Percentiles rank a stretch among this genome's conserved stretches.
phyloP scores from a whole-genome alignment of 108 stramenopile species.

The Mediolabrus comicus region DNA sequence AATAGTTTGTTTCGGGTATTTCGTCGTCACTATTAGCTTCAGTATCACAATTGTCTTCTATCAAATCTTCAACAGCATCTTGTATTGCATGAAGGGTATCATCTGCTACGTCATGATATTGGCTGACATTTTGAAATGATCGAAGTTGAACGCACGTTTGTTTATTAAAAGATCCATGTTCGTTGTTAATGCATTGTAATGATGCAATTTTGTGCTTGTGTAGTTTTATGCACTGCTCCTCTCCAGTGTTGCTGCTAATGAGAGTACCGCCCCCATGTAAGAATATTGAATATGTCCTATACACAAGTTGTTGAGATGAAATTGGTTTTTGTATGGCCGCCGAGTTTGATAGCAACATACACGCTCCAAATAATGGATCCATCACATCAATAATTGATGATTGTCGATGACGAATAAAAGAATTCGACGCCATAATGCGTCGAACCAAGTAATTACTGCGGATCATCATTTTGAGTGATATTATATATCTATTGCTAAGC shows the following conservation, averaged over 20 bases:
- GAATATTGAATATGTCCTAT: background rate
- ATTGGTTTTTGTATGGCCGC: background rate
- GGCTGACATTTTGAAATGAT: conserved; percentile 63
- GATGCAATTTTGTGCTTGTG: background rate
- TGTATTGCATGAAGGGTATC: conserved; percentile 85
- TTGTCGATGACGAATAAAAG: background rate
- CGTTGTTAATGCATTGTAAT: background rate
- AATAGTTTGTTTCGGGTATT: conserved; percentile 65
- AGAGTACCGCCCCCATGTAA: background rate
- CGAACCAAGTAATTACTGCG: background rate
- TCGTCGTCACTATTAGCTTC: conserved; percentile 12
- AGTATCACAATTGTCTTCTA: conserved; percentile 71
- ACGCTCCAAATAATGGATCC: too few relatives aligned
- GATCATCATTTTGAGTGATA: background rate
- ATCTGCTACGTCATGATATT: conserved; percentile 87
- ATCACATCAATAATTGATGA: background rate
- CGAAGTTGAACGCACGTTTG: conserved; percentile 6
- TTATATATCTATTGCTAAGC: too few relatives aligned
- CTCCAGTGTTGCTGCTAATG: background rate
- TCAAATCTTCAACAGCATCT: conserved; percentile 78
- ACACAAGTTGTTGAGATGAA: background rate
- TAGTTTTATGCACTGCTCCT: background rate
- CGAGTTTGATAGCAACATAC: too few relatives aligned
- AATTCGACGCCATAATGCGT: background rate
- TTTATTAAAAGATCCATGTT: background rate